Percentiles rank a stretch among this genome's conserved stretches.
phyloP scores from a whole-genome alignment of 352 stramenopile genomes.

The Globisporangium uncinulatum region DNA sequence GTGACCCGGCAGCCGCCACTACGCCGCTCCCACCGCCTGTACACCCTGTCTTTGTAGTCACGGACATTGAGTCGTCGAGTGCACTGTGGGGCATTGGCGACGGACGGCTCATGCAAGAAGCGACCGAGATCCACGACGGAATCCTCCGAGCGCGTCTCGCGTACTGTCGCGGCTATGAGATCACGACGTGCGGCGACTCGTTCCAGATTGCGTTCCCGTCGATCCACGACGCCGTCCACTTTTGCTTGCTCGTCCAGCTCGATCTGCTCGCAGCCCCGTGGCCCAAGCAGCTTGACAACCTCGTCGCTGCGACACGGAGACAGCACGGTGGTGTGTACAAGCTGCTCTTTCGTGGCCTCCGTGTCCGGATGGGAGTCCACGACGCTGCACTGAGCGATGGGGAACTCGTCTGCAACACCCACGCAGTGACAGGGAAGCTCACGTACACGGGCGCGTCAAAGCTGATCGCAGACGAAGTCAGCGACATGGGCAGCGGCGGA shows the following conservation, averaged over 20 bases:
- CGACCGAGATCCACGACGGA: constrained; percentile 59
- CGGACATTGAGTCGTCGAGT: constrained; percentile 74
- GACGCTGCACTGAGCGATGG: constrained; percentile 47
- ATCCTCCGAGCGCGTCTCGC: constrained; percentile 41
- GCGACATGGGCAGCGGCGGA: constrained; percentile 55
- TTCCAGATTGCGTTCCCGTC: constrained; percentile 74
- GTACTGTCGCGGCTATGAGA: constrained; percentile 63
- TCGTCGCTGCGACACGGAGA: constrained; percentile 49
- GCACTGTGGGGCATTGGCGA: constrained; percentile 53
- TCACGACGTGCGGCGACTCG: constrained; percentile 64
- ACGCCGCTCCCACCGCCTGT: constrained; percentile 26
- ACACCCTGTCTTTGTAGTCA: constrained; percentile 68
- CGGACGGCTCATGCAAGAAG: constrained; percentile 54
- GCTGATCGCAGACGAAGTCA: constrained; percentile 52
- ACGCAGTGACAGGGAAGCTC: constrained; percentile 60
- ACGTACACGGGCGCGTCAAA: constrained; percentile 65
- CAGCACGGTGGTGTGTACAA: constrained; percentile 30
- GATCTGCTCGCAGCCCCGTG: constrained; percentile 49
- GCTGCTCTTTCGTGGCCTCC: constrained; percentile 51
- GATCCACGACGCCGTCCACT: constrained; percentile 54
- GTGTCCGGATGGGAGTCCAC: constrained; percentile 77
- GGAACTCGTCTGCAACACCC: constrained; percentile 38
- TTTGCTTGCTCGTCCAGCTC: constrained; percentile 62
- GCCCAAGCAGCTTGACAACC: constrained; percentile 42
- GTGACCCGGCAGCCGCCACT: constrained; percentile 11